A percentile compares a stretch with the other conserved stretches of the same genome.
Evolutionary conservation across 2,329 filamentous ascomycete species (phyloP).

Genomic region (Myotisia sp.): DNA sequence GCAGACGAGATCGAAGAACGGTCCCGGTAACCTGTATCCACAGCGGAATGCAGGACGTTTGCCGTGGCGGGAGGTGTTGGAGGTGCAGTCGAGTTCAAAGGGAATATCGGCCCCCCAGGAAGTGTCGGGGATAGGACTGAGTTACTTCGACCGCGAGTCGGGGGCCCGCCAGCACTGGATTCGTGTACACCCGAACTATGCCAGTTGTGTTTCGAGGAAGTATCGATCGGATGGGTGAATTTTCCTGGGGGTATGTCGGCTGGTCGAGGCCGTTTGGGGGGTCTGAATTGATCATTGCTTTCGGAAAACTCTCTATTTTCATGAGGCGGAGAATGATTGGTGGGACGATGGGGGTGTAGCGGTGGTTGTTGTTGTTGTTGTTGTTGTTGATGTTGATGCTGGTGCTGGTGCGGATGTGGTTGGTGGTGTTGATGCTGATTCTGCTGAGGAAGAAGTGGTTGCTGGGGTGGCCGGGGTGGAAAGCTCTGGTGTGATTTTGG

Average conservation of each 20-base stretch:
- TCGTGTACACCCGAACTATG: background rate
- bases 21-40: background rate
- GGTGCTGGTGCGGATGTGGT: background rate
- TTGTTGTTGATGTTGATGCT: too few relatives aligned
- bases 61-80: conserved; percentile 4
- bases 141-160: background rate
- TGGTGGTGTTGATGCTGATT: background rate
- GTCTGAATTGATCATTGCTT: conserved; percentile 7
- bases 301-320: conserved; percentile 10
- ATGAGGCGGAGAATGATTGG: conserved; percentile 4
- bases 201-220: background rate
- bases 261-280: conserved; percentile 10
- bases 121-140: conserved; percentile 2
- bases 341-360: background rate
- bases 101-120: conserved; percentile 1
- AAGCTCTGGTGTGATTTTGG: conserved; percentile 2
- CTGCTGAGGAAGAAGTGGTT: background rate
- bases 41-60: background rate
- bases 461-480: background rate
- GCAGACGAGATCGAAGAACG: background rate
- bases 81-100: conserved; percentile 3
- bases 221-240: conserved; percentile 4
- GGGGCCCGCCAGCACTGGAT: background rate
- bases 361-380: background rate
- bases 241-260: conserved; percentile 1